Conservation (phyloP, 2,329 filamentous ascomycete genomes). For the Diaporthe amygdali region DNA sequence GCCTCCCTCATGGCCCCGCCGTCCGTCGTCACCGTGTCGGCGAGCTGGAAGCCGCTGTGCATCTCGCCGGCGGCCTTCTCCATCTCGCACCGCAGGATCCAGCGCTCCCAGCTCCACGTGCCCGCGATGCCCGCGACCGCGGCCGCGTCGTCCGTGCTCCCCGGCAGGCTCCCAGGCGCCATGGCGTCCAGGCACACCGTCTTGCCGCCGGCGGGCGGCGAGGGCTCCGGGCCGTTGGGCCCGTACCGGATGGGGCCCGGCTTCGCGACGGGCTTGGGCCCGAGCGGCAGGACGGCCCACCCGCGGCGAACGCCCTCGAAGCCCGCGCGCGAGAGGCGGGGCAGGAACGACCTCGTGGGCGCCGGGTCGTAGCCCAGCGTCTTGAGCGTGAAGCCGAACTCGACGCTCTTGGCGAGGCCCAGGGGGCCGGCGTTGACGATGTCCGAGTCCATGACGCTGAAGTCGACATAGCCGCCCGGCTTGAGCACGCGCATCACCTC, state of each 20-base stretch:
- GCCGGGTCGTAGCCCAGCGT: conserved; percentile 88
- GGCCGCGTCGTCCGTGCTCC: conserved; percentile 74
- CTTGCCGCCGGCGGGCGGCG: conserved; percentile 39
- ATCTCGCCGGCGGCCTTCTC: conserved; percentile 77
- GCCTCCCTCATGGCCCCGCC: conserved; percentile 59
- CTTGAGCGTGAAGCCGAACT: conserved; percentile 90
- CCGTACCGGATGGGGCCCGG: conserved; percentile 43
- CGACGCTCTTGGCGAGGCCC: conserved; percentile 82
- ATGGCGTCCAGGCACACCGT: conserved; percentile 66
- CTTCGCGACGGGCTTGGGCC: conserved; percentile 46
- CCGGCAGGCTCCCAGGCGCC: conserved; percentile 66
- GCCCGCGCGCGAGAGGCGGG: conserved; percentile 73
- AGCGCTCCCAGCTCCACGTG: conserved; percentile 94
- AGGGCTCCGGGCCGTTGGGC: conserved; percentile 43
- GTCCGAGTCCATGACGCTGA: conserved; percentile 86
- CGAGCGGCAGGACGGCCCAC: conserved; percentile 90
- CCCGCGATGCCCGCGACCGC: conserved; percentile 82
- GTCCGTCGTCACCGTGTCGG: conserved; percentile 54
- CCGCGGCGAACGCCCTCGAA: conserved; percentile 83
- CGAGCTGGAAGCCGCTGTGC: conserved; percentile 43
- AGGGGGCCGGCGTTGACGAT: conserved; percentile 83
- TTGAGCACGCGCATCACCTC: conserved; percentile 93
- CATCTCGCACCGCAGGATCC: conserved; percentile 86
- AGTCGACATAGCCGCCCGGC: conserved; percentile 92
- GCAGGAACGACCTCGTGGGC: conserved; percentile 82